Conservation (phyloP, 257 asterid genomes). For the Voacanga thouarsii region DNA sequence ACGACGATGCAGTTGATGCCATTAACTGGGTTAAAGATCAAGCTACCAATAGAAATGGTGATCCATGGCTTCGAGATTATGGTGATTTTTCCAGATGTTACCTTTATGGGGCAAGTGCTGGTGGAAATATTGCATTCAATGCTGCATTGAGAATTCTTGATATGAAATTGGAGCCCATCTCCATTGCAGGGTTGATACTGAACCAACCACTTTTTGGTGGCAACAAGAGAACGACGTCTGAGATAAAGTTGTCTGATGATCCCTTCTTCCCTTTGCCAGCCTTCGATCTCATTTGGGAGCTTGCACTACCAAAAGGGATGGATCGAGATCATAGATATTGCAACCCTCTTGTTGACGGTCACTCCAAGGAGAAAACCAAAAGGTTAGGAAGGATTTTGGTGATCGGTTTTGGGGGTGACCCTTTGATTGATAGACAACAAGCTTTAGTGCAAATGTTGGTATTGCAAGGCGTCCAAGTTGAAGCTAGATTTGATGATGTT, state of each 20-base stretch:
- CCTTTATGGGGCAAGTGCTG: conserved; percentile 63
- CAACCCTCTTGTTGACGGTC: conserved; percentile 57
- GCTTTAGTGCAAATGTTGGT: conserved; percentile 58
- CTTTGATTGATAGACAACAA: conserved; percentile 77
- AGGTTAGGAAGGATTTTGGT: conserved; percentile 65
- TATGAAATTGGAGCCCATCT: conserved; percentile 40
- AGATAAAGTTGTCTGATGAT: conserved; percentile 69
- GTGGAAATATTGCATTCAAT: conserved; percentile 63
- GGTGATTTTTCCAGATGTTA: conserved; percentile 66
- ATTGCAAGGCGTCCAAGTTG: conserved; percentile 57
- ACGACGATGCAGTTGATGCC: conserved; percentile 75
- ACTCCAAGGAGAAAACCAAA: conserved; percentile 47
- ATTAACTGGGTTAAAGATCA: conserved; percentile 61
- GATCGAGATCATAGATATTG: conserved; percentile 85
- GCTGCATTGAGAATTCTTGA: conserved; percentile 49
- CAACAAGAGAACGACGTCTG: conserved; percentile 62
- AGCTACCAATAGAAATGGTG: conserved; percentile 37
- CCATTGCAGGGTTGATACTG: conserved; percentile 47
- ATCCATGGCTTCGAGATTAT: conserved; percentile 59
- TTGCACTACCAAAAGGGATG: conserved; percentile 67
- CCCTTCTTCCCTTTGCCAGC: conserved; percentile 73
- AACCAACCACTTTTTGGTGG: conserved; percentile 82
- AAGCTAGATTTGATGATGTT: conserved; percentile 67
- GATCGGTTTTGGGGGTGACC: conserved; percentile 85
- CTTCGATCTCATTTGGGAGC: conserved; percentile 71